Evolutionary conservation across 2,329 filamentous ascomycete genomes (phyloP).

Genomic region (Gaeumannomyces tritici): DNA sequence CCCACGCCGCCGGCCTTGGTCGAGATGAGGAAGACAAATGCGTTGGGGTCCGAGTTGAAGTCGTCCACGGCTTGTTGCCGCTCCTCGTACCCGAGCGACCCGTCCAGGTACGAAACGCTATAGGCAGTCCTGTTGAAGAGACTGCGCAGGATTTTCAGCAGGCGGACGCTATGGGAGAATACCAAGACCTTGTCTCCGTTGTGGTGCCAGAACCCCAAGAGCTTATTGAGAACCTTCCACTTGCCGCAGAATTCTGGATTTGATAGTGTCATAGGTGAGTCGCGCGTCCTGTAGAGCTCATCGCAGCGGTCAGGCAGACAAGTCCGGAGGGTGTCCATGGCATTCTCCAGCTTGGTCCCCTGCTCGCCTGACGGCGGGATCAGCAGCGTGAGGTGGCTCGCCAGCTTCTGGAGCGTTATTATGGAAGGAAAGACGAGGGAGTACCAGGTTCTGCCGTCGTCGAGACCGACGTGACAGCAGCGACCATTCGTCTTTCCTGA

Average conservation of each 20-base stretch:
- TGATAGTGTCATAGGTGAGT: conserved; percentile 70
- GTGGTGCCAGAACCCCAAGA: conserved; percentile 81
- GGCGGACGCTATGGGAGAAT: conserved; percentile 83
- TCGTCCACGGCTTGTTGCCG: conserved; percentile 75
- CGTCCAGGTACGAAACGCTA: conserved; percentile 85
- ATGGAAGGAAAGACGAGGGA: conserved; percentile 79
- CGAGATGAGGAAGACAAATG: conserved; percentile 94
- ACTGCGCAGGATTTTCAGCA: conserved; percentile 75
- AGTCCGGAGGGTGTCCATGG: conserved; percentile 62
- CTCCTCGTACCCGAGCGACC: conserved; percentile 72
- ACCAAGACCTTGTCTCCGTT: conserved; percentile 92
- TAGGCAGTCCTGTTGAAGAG: conserved; percentile 85
- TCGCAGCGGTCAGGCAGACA: conserved; percentile 70
- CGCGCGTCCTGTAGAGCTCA: conserved; percentile 61
- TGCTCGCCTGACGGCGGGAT: conserved; percentile 58
- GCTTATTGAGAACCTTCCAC: conserved; percentile 82
- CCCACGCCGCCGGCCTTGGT: conserved; percentile 90
- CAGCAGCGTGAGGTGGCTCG: conserved; percentile 85
- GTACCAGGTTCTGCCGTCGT: conserved; percentile 60
- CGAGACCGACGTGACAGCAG: conserved; percentile 61
- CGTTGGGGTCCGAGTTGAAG: conserved; percentile 78
- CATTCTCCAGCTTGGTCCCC: conserved; percentile 66
- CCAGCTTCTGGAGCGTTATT: conserved; percentile 71
- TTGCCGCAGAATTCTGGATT: conserved; percentile 93
- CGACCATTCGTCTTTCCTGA: conserved; percentile 65